Percentiles rank a stretch among this genome's conserved stretches.
These are phyloP conservation scores for Microthlaspi erraticum DNA, from an alignment of 345 rosid genomes.

Conservation along the genomic window DNA sequence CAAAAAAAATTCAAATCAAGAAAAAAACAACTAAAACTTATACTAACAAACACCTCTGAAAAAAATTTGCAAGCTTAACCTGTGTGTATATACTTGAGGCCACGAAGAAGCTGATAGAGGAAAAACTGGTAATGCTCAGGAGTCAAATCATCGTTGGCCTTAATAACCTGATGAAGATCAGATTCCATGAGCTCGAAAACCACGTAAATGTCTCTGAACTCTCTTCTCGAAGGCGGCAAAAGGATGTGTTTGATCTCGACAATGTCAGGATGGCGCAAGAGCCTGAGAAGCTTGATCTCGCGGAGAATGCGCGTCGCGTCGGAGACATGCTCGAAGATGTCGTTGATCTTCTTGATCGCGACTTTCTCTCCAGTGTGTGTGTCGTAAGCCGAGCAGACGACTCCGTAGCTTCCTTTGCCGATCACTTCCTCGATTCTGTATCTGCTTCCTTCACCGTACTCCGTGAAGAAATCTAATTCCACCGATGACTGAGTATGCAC, in stretches of 20 bases:
- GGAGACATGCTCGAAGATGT: slow-evolving; percentile 89
- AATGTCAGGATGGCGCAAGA: slow-evolving; percentile 87
- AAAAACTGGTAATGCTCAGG: slow-evolving; percentile 93
- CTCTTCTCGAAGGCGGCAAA: slow-evolving; percentile 89
- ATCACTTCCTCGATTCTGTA: slow-evolving; percentile 89
- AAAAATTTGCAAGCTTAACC: slow-evolving; percentile 47
- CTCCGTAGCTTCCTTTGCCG: slow-evolving; percentile 96
- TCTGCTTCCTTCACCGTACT: slow-evolving; percentile 90
- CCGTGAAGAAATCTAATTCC: slow-evolving; percentile 88
- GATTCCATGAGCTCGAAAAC: slow-evolving; percentile 95
- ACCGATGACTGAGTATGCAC: slow-evolving; percentile 60
- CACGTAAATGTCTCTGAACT: slow-evolving; percentile 84
- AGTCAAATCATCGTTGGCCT: slow-evolving; percentile 92
- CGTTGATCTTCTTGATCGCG: slow-evolving; percentile 89
- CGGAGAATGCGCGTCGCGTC: slow-evolving; percentile 94
- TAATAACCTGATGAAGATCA: slow-evolving; percentile 90
- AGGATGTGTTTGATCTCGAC: slow-evolving; percentile 94
- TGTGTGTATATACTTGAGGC: slow-evolving; percentile 94
- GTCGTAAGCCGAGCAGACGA: slow-evolving; percentile 87
- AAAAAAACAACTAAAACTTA: background rate
- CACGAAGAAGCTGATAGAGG: slow-evolving; percentile 93
- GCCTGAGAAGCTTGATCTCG: slow-evolving; percentile 87
- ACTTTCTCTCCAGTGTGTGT: slow-evolving; percentile 84
- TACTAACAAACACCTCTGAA: background rate
- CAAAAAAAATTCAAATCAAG: background rate